Evolutionary conservation across 1,284 basidiomycete species (phyloP).

Genomic region (Pseudomicrostroma phylloplanum): DNA sequence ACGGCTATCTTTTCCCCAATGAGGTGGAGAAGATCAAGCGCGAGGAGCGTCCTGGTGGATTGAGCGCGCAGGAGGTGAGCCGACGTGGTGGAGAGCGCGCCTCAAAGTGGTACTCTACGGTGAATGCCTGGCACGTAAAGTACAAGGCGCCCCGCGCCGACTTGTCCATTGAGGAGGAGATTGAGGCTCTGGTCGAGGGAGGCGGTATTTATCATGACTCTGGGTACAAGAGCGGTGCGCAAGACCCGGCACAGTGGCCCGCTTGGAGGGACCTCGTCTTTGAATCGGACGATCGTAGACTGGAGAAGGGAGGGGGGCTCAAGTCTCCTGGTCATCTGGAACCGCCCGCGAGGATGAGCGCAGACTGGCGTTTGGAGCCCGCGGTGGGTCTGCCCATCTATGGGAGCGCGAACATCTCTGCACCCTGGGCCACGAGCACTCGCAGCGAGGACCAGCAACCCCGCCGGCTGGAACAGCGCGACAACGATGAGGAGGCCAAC

Average conservation of each 20-base stretch:
- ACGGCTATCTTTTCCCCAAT: conserved; percentile 94
- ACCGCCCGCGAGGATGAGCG: background rate
- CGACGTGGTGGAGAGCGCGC: conserved; percentile 52
- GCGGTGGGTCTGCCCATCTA: conserved; percentile 10
- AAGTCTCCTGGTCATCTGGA: background rate
- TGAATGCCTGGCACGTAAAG: conserved; percentile 73
- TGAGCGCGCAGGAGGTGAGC: conserved; percentile 50
- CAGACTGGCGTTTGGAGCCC: conserved; percentile 6
- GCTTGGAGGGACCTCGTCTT: conserved; percentile 48
- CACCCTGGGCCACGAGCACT: background rate
- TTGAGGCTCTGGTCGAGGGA: conserved; percentile 90
- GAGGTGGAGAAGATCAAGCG: conserved; percentile 65
- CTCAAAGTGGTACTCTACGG: conserved; percentile 71
- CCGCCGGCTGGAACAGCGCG: no score
- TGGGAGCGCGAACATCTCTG: background rate
- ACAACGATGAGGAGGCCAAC: no score
- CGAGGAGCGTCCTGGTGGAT: conserved; percentile 47
- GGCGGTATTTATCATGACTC: conserved; percentile 51
- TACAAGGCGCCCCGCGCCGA: conserved; percentile 68
- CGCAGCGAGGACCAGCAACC: background rate
- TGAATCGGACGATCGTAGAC: conserved; percentile 39
- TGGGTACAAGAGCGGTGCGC: background rate
- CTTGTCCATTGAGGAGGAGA: conserved; percentile 65
- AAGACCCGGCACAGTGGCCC: conserved; percentile 13
- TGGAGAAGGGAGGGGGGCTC: conserved; percentile 14